These are phyloP conservation scores for Naematelia encephala DNA, from an alignment of 768 basidiomycete species.

Conservation along the genomic window DNA sequence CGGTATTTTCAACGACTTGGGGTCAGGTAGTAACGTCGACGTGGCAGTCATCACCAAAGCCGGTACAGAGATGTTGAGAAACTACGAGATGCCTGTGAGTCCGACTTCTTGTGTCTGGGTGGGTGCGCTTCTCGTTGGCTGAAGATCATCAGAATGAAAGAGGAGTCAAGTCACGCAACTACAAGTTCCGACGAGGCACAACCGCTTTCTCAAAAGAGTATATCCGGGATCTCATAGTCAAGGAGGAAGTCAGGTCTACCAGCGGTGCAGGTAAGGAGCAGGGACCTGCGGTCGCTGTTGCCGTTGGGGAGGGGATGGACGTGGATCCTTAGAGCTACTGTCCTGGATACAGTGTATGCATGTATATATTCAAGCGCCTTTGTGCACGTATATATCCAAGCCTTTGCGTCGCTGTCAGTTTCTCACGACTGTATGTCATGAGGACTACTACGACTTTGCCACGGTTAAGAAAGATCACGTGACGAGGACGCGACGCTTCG, in stretches of 20 bases:
- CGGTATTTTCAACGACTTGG: conserved; percentile 99
- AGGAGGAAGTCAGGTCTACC: conserved; percentile 60
- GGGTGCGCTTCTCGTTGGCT: background rate
- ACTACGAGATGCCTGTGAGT: conserved; percentile 75
- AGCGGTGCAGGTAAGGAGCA: conserved; percentile 42
- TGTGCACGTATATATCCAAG: background rate
- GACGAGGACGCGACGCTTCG: background rate
- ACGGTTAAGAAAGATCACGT: background rate
- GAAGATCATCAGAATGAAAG: conserved; percentile 47
- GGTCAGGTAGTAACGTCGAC: conserved; percentile 97
- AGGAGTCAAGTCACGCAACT: conserved; percentile 48
- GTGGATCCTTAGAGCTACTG: conserved; percentile 29
- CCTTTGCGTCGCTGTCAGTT: too few species aligned
- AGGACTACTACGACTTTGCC: too few species aligned
- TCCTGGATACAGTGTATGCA: background rate
- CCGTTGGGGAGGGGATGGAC: conserved; percentile 45
- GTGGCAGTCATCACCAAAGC: conserved; percentile 88
- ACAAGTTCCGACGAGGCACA: conserved; percentile 73
- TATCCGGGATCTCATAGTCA: conserved; percentile 67
- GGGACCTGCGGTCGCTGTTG: conserved; percentile 30
- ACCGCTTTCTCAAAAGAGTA: conserved; percentile 83
- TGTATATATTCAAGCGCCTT: background rate
- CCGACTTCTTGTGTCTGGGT: background rate
- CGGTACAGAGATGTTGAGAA: conserved; percentile 87
- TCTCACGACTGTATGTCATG: too few species aligned